phyloP scores from a whole-genome alignment of 2,329 filamentous ascomycete genomes.

The Volutella citrinella region DNA sequence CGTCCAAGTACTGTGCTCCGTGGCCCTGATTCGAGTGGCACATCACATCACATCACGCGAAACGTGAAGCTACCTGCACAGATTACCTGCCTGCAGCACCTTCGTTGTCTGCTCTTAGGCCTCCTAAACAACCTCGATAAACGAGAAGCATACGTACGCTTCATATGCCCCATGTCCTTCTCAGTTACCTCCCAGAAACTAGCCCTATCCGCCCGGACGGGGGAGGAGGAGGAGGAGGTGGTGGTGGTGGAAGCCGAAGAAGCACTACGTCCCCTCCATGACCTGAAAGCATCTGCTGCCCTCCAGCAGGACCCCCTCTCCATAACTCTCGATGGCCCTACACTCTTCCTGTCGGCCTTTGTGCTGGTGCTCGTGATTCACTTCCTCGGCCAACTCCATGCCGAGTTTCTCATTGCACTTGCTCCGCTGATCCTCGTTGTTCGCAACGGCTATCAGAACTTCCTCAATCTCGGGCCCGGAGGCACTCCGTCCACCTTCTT shows the following conservation, averaged over 20 bases:
- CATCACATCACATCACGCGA: no score
- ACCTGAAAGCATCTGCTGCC: conserved; percentile 17
- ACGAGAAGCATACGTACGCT: no score
- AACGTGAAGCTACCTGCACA: no score
- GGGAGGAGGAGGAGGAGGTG: no score
- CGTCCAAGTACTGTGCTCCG: no score
- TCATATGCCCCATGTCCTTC: conserved; percentile 29
- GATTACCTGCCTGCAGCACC: no score
- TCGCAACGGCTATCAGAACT: conserved; percentile 71
- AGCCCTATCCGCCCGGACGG: no score
- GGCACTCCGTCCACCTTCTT: conserved; percentile 71
- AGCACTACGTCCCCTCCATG: no score
- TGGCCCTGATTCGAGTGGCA: no score
- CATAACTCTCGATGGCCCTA: conserved; percentile 50
- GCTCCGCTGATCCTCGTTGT: conserved; percentile 49
- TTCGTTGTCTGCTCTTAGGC: no score
- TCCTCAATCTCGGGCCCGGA: conserved; percentile 74
- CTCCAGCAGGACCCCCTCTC: conserved; percentile 47
- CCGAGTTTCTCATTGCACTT: conserved; percentile 49
- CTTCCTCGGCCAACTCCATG: conserved; percentile 44
- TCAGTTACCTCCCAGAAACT: conserved; percentile 26
- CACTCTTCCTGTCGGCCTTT: conserved; percentile 44
- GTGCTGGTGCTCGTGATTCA: conserved; percentile 51
- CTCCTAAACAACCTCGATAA: no score
- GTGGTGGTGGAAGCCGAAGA: no score